These are phyloP conservation scores for Santalum album DNA, from an alignment of 164 flowering plant genomes.

Conservation along the genomic window DNA sequence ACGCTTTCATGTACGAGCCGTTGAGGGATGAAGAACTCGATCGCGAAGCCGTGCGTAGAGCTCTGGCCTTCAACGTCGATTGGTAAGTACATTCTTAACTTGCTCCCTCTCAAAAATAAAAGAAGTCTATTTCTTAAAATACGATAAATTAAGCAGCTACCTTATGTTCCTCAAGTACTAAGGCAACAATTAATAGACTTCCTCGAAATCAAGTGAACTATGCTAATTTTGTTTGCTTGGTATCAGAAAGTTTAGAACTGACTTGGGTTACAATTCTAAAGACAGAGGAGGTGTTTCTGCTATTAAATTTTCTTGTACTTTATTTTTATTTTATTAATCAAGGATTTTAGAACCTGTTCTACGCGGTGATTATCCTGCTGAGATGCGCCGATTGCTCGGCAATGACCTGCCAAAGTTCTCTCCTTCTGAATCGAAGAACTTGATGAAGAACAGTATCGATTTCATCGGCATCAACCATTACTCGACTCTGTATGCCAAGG, in stretches of 20 bases:
- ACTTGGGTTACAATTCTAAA: no score
- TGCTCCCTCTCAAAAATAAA: no score
- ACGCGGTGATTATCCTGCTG: slow-evolving; percentile 39
- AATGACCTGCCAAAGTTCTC: slow-evolving; percentile 27
- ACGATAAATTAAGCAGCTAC: no score
- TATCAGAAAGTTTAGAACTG: no score
- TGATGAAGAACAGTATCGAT: slow-evolving; percentile 31
- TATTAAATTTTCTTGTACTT: no score
- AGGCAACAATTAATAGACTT: no score
- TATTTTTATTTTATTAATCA: no score
- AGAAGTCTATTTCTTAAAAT: not conserved
- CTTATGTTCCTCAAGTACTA: not conserved
- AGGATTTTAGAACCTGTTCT: slow-evolving; percentile 42
- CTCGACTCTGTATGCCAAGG: slow-evolving; percentile 30
- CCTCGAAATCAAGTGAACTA: no score
- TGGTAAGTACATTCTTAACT: no score
- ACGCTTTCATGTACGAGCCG: slow-evolving; percentile 29
- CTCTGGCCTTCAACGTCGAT: slow-evolving; percentile 24
- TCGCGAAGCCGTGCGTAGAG: slow-evolving; percentile 28
- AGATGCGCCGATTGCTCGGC: slow-evolving; percentile 24
- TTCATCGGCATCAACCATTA: slow-evolving; percentile 44
- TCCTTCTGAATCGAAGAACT: slow-evolving; percentile 7
- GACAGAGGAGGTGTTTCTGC: no score
- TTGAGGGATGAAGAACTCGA: slow-evolving; percentile 22
- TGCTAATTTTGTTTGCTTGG: no score